A percentile compares a stretch with the other conserved stretches of the same genome.
Evolutionary conservation across 495 filamentous ascomycete genomes (phyloP).

Genomic region (Hypoxylon lienhwacheense): DNA sequence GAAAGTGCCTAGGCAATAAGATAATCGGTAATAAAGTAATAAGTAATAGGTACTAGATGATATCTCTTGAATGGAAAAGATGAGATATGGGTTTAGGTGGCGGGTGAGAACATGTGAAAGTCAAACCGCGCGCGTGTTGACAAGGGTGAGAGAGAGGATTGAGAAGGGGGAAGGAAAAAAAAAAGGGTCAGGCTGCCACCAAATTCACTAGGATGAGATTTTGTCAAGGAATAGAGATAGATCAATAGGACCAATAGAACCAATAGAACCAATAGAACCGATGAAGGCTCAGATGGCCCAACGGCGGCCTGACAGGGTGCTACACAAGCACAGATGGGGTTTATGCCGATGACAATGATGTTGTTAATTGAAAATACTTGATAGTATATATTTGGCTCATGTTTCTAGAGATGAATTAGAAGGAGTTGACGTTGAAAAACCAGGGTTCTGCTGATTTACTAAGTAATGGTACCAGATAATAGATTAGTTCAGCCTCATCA

Average conservation of each 20-base stretch:
- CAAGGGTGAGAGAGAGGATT: no score
- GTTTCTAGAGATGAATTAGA: slow-evolving; percentile 19
- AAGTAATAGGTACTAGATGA: no score
- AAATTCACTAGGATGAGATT: slow-evolving; percentile 9
- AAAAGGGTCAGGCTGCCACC: not conserved
- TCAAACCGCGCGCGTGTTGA: slow-evolving; percentile 3
- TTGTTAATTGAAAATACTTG: slow-evolving; percentile 7
- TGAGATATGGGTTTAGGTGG: slow-evolving; percentile 12
- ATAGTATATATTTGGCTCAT: slow-evolving; percentile 15
- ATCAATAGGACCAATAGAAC: no score
- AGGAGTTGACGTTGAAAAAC: slow-evolving; percentile 34
- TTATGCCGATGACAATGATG: slow-evolving; percentile 25
- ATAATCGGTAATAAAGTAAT: no score
- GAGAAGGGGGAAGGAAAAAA: not conserved
- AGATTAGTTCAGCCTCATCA: slow-evolving; percentile 37
- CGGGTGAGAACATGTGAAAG: not conserved
- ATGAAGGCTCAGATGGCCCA: slow-evolving; percentile 27
- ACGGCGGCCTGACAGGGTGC: slow-evolving; percentile 27
- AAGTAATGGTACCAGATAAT: no score
- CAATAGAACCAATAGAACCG: no score
- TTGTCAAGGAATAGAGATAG: no score
- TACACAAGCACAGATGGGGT: slow-evolving; percentile 11
- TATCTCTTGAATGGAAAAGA: no score
- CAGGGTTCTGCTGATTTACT: slow-evolving; percentile 29
- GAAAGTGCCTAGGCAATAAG: no score